Percentiles rank a stretch among this genome's conserved stretches.
phyloP scores from a whole-genome alignment of 1,284 basidiomycete genomes.

The Ustilago crameri region DNA sequence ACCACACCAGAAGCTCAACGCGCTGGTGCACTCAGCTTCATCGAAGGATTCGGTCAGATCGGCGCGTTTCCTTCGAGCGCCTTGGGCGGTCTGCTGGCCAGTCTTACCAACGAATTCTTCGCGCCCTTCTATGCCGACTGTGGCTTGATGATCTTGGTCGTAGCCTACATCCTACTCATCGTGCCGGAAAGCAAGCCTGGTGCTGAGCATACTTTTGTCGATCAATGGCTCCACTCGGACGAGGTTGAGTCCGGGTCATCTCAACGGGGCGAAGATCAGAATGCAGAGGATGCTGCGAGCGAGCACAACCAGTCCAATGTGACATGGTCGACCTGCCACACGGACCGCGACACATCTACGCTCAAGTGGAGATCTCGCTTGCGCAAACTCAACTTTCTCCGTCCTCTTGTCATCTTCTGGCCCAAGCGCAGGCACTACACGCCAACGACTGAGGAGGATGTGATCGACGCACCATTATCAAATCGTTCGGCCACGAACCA shows the following conservation, averaged over 20 bases:
- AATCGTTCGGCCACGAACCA: not conserved
- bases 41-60: slow-evolving; percentile 62
- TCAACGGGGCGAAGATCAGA: slow-evolving; percentile 6
- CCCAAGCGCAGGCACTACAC: slow-evolving; percentile 36
- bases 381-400: slow-evolving; percentile 53
- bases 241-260: slow-evolving; percentile 28
- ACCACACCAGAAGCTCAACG: slow-evolving; percentile 54
- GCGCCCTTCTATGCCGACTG: slow-evolving; percentile 61
- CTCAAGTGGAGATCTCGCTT: slow-evolving; percentile 43
- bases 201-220: slow-evolving; percentile 49
- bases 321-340: slow-evolving; percentile 38
- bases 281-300: not conserved
- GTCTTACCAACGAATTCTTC: slow-evolving; percentile 57
- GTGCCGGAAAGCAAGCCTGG: slow-evolving; percentile 59
- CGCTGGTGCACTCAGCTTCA: slow-evolving; percentile 58
- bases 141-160: slow-evolving; percentile 47
- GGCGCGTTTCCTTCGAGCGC: slow-evolving; percentile 60
- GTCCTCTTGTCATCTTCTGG: slow-evolving; percentile 54
- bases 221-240: slow-evolving; percentile 46
- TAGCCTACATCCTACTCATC: slow-evolving; percentile 49
- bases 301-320: slow-evolving; percentile 28
- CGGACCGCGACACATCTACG: slow-evolving; percentile 33
- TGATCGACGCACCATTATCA: slow-evolving; percentile 28
- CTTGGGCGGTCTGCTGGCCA: slow-evolving; percentile 56
- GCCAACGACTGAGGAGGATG: slow-evolving; percentile 27